Conservation (phyloP, 1,284 basidiomycete genomes). For the Heliocybe sulcata region DNA sequence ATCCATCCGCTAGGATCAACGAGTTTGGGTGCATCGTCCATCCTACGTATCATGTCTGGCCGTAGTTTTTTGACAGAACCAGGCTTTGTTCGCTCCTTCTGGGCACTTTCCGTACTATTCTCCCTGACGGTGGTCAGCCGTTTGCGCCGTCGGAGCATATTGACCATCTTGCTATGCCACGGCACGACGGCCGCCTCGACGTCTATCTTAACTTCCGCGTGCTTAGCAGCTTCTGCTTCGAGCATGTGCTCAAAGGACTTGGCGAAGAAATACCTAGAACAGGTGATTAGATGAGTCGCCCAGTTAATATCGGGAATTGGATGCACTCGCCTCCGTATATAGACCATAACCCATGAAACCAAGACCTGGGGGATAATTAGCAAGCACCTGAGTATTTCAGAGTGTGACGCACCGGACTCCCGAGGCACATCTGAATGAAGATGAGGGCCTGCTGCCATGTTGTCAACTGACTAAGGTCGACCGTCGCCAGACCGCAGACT, state of each 20-base stretch:
- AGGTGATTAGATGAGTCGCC: conserved; percentile 2
- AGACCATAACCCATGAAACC: conserved; percentile 69
- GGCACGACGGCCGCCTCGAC: conserved; percentile 1
- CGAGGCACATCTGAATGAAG: conserved; percentile 66
- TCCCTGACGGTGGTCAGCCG: background rate
- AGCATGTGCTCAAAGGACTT: conserved; percentile 68
- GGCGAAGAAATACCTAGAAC: conserved; percentile 64
- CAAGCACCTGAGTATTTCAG: background rate
- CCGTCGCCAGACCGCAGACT: conserved; percentile 70
- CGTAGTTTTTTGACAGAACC: conserved; percentile 33
- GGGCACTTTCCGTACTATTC: background rate
- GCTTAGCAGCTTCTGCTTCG: conserved; percentile 32
- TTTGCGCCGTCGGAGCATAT: conserved; percentile 1
- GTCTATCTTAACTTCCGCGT: background rate
- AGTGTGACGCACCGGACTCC: conserved; percentile 53
- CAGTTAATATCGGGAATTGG: background rate
- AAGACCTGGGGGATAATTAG: conserved; percentile 37
- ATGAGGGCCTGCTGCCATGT: conserved; percentile 72
- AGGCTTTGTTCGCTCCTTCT: background rate
- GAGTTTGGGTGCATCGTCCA: conserved; percentile 73
- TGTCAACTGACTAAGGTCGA: conserved; percentile 70
- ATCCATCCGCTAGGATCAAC: conserved; percentile 80
- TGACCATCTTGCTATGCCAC: background rate
- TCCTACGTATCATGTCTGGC: conserved; percentile 81
- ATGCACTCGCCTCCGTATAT: conserved; percentile 46